A percentile compares a stretch with the other conserved stretches of the same genome.
Evolutionary conservation across 495 filamentous ascomycete genomes (phyloP).

Genomic region (Neurospora sp.): DNA sequence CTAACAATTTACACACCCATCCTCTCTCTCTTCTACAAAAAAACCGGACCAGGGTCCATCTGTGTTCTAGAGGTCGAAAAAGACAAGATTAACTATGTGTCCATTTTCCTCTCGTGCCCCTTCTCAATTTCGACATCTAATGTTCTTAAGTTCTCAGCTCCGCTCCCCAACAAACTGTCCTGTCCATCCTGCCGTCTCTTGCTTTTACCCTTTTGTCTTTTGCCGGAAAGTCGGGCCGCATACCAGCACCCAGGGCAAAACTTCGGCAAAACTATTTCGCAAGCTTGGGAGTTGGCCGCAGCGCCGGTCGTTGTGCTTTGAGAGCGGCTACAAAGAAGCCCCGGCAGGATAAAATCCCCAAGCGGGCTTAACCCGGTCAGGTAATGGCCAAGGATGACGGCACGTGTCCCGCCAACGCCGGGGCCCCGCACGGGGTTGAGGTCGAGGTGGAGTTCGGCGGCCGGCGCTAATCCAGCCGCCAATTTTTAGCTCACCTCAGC

Average conservation of each 20-base stretch:
- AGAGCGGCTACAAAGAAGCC: neutral
- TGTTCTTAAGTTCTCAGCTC: neutral
- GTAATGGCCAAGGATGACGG: neutral
- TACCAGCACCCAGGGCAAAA: neutral
- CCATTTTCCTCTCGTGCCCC: neutral
- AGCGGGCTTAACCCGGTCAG: neutral
- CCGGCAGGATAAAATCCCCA: neutral
- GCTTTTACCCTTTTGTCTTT: neutral
- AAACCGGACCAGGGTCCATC: neutral
- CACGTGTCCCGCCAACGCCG: neutral
- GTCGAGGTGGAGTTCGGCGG: neutral
- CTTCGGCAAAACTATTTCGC: neutral
- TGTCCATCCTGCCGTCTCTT: neutral
- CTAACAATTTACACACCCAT: neutral
- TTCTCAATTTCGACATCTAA: neutral
- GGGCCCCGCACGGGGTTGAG: neutral
- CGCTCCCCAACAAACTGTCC: neutral
- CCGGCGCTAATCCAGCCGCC: neutral
- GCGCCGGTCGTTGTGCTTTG: neutral
- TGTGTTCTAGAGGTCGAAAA: neutral
- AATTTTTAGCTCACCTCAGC: neutral
- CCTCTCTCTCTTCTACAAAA: neutral
- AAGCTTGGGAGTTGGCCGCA: neutral
- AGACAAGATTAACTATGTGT: neutral
- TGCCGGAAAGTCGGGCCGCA: neutral